Evolutionary conservation across 2,329 filamentous ascomycete genomes (phyloP).

Genomic region (Beauveria bassiana): DNA sequence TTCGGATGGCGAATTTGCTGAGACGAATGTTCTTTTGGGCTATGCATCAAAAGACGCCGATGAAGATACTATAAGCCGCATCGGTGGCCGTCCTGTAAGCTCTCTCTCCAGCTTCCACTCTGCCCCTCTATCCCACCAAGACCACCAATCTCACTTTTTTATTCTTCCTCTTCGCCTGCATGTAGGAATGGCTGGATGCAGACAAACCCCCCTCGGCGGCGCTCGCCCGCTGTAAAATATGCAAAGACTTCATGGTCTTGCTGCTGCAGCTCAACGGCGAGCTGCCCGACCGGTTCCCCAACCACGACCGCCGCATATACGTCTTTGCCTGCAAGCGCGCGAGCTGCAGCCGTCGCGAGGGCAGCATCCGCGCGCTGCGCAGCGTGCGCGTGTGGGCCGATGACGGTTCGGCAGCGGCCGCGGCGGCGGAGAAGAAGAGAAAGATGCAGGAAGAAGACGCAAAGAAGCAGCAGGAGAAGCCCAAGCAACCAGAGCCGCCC

Average conservation of each 20-base stretch:
- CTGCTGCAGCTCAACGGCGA: slow-evolving; percentile 89
- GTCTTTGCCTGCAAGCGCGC: slow-evolving; percentile 75
- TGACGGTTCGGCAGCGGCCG: slow-evolving; percentile 21
- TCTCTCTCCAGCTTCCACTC: neutral
- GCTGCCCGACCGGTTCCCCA: slow-evolving; percentile 76
- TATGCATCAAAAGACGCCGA: slow-evolving; percentile 76
- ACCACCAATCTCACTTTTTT: too few species aligned
- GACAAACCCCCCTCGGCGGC: slow-evolving; percentile 63
- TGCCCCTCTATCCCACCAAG: slow-evolving; percentile 3
- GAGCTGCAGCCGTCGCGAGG: slow-evolving; percentile 71
- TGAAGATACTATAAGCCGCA: slow-evolving; percentile 76
- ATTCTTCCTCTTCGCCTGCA: neutral
- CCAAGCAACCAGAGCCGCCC: slow-evolving; percentile 23
- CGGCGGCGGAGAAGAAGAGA: slow-evolving; percentile 23
- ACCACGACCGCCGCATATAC: slow-evolving; percentile 82
- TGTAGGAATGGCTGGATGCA: slow-evolving; percentile 76
- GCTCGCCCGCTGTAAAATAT: slow-evolving; percentile 78
- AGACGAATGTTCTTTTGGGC: slow-evolving; percentile 83
- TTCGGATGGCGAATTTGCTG: slow-evolving; percentile 61
- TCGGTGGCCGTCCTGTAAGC: slow-evolving; percentile 80
- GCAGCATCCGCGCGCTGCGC: slow-evolving; percentile 70
- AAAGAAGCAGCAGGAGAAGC: slow-evolving; percentile 21
- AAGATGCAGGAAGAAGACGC: slow-evolving; percentile 25
- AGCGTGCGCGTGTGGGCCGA: slow-evolving; percentile 52
- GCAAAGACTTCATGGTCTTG: slow-evolving; percentile 74